Evolutionary conservation across 352 stramenopile species (phyloP), one percentile per base, ranked within the genome.

Genomic region (Pythium volutum): DNA sequence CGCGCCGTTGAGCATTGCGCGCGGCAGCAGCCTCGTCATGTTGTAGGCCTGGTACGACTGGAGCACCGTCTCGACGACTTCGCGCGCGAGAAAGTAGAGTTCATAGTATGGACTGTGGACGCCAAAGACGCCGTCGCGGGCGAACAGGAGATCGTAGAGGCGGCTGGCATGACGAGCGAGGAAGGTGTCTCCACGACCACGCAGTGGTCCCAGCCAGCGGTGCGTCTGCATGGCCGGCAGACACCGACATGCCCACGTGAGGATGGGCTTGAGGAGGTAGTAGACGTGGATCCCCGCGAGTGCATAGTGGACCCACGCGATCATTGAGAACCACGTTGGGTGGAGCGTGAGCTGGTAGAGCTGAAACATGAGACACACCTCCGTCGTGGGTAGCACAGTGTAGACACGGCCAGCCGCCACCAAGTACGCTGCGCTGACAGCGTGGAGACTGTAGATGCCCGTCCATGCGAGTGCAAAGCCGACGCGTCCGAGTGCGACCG

Each of bases 131-230:
- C 14, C n/a, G 11, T 55, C 6, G 26, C n/a, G 31, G 62, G 36
- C 36, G 16, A 42, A 42, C 6, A 42, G 16, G 11, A 20, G 5
- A 11, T n/a, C 11, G 36, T 16, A 42, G 36, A n/a, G n/a, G n/a
- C n/a, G n/a, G n/a, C n/a, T n/a, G n/a, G n/a, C n/a, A n/a, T n/a
- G n/a, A n/a, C n/a, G 36, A 4, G 20, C 45, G 47, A 15, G 76
- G 6, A 2, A 81, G 47, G 7, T n/a, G n/a, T n/a, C n/a, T n/a
- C n/a, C n/a, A n/a, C 49, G 57, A 36, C 25, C 25, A 52, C 12
- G 25, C 25, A 42, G 36, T 42, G 36, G 6, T 42, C 3, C 29
- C 29, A 33, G 29, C 29, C 29, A 33, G n/a, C n/a, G n/a, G n/a
- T n/a, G n/a, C n/a, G n/a, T n/a, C n/a, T n/a, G n/a, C n/a, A n/a